phyloP scores from a whole-genome alignment of 495 filamentous ascomycete genomes.

The Neurospora tetrasperma region DNA sequence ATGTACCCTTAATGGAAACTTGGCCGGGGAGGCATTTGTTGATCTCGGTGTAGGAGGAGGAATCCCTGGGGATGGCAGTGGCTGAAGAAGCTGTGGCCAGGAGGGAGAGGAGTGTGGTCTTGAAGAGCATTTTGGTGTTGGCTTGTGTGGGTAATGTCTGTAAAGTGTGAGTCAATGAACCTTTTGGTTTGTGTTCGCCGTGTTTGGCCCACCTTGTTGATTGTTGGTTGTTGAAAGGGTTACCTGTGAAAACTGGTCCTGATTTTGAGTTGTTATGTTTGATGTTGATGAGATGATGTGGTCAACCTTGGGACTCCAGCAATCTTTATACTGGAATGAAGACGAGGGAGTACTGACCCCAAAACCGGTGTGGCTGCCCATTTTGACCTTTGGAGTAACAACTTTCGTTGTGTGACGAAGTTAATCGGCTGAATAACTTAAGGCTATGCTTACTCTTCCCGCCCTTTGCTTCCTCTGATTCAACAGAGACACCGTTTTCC shows the following conservation, averaged over 20 bases:
- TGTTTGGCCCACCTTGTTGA: not conserved
- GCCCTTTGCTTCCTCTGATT: not conserved
- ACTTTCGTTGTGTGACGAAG: not conserved
- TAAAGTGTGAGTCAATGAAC: not conserved
- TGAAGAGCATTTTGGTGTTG: not conserved
- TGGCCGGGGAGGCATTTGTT: not conserved
- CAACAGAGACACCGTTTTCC: not conserved
- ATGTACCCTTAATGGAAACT: slow-evolving; percentile 21
- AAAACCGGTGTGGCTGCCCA: not conserved
- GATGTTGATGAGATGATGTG: not conserved
- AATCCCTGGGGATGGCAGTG: not conserved
- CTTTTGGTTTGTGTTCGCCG: not conserved
- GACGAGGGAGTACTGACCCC: no score
- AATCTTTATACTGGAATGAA: not conserved
- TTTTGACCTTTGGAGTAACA: not conserved
- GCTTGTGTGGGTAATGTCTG: not conserved
- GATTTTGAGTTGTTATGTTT: not conserved
- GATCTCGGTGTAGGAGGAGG: not conserved
- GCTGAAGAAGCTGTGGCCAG: not conserved
- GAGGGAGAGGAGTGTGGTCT: not conserved
- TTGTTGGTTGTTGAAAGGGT: not conserved
- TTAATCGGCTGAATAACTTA: not conserved
- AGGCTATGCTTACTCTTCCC: not conserved
- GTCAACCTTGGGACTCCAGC: not conserved
- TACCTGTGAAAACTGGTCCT: not conserved